Evolutionary conservation across 2,329 filamentous ascomycete species (phyloP), one percentile per base, ranked within the genome.

Genomic region (Rutstroemia sp.): DNA sequence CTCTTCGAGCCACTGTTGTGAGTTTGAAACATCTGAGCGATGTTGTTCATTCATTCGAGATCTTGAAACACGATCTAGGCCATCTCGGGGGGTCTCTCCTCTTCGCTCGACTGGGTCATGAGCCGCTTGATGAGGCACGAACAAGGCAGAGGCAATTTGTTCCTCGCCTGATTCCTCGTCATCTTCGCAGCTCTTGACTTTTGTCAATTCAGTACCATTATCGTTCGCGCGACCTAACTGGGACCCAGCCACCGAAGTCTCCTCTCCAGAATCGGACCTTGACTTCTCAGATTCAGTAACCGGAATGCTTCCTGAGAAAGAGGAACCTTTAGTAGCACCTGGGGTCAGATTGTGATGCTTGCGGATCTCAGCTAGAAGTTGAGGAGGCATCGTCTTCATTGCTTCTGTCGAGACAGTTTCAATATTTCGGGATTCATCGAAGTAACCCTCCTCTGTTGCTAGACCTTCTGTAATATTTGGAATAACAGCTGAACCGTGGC

Each of bases 141-240:
- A 94, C 42, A 91, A 78, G 23, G 89, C 89, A 34, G 88, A 92
- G n/a, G 87, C 90, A 60, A 94, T 91, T 70, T 92, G 89, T 70
- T 94, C 89, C 68, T 88, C 84, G 57, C 88, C 86, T 14, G 87
- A 91, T 54, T 80, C 78, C 30, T 79, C 76, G 48, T 80, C 79
- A 23, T 80, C 78, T 19, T 69, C 65, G 25, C 51, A 48, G 51
- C 60, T 63, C 49, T 65, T 65, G 21, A 56, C 38, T 9, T 57
- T 56, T 7, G 59, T 57, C 8, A 61, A 36, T 9, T 60, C 59
- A 10, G 46, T 73, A 36, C 77, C 75, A 54, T 79, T 76, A 21
- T 78, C 76, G 38, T 57, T 48, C 5, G 52, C 45, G 19, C 57
- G 48, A 23, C 58, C 42, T 12, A 47, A 47, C 19, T 42, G 38